Conservation (phyloP, 768 basidiomycete species). For the Suillus sp. region DNA sequence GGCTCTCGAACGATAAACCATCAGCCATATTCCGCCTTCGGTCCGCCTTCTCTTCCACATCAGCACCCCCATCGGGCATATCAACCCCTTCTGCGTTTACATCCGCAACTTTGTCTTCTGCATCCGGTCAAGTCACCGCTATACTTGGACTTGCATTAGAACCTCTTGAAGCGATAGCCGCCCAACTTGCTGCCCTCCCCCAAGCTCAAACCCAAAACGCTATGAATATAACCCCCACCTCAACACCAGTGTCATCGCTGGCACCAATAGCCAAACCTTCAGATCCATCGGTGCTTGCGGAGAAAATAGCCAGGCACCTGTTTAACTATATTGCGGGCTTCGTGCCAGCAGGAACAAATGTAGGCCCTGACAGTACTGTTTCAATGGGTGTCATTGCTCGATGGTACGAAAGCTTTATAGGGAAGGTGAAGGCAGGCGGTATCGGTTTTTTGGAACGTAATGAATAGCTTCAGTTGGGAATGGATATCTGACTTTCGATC, state of each 20-base stretch:
- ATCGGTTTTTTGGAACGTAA: constrained; percentile 59
- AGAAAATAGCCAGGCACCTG: constrained; percentile 71
- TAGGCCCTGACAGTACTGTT: constrained; percentile 54
- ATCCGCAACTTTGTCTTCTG: constrained; percentile 31
- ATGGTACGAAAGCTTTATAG: constrained; percentile 72
- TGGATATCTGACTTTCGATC: not conserved
- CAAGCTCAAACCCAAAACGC: constrained; percentile 23
- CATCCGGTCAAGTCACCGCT: constrained; percentile 58
- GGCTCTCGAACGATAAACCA: constrained; percentile 89
- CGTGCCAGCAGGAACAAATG: constrained; percentile 37
- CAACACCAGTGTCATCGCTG: constrained; percentile 19
- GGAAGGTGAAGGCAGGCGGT: constrained; percentile 61
- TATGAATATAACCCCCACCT: constrained; percentile 30
- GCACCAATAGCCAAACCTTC: constrained; percentile 26
- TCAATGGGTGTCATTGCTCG: constrained; percentile 64
- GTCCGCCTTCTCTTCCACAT: constrained; percentile 52
- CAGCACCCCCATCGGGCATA: constrained; percentile 34
- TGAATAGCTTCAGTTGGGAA: constrained; percentile 18
- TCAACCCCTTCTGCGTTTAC: constrained; percentile 36
- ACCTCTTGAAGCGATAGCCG: constrained; percentile 61
- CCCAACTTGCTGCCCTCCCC: constrained; percentile 55
- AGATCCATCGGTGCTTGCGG: constrained; percentile 61
- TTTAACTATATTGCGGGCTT: constrained; percentile 79
- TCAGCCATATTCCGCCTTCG: constrained; percentile 86
- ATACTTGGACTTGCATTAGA: constrained; percentile 82